Conservation (phyloP, 2,329 filamentous ascomycete species). For the Pestalotiopsis sp. region DNA sequence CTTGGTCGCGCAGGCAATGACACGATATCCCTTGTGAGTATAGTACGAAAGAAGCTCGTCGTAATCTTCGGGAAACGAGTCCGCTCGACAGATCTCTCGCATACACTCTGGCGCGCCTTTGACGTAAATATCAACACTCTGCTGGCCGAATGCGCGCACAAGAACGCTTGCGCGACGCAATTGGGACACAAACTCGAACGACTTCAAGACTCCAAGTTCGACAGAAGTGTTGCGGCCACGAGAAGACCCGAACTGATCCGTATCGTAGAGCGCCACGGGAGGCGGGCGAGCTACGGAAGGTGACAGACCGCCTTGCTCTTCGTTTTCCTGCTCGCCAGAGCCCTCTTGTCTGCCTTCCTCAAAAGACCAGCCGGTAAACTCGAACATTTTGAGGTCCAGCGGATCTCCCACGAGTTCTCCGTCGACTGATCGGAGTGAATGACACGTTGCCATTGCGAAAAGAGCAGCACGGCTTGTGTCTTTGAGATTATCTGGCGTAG, state of each 20-base stretch:
- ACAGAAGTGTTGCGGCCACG: conserved; percentile 51
- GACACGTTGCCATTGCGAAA: conserved; percentile 96
- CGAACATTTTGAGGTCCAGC: conserved; percentile 97
- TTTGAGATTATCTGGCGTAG: conserved; percentile 31
- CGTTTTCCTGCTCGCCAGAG: conserved; percentile 65
- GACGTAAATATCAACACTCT: conserved; percentile 85
- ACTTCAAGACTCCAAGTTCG: conserved; percentile 87
- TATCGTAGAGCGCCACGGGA: conserved; percentile 55
- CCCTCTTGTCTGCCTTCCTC: conserved; percentile 80
- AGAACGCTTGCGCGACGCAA: conserved; percentile 91
- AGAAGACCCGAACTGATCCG: conserved; percentile 27
- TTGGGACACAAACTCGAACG: conserved; percentile 94
- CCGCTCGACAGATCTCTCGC: conserved; percentile 84
- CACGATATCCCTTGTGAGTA: conserved; percentile 93
- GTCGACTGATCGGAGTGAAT: conserved; percentile 86
- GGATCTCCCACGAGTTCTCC: conserved; percentile 91
- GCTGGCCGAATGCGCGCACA: conserved; percentile 83
- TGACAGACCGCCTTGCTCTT: conserved; percentile 74
- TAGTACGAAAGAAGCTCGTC: conserved; percentile 88
- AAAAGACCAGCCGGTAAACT: conserved; percentile 91
- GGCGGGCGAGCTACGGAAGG: conserved; percentile 91
- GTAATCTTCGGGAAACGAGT: conserved; percentile 86
- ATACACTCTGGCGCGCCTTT: conserved; percentile 97
- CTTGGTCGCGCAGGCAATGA: conserved; percentile 93
- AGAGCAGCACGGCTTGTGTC: conserved; percentile 63